A percentile compares a stretch with the other conserved stretches of the same genome.
phyloP scores from a whole-genome alignment of 1,139 yeast species.

The Candida buenavistaensis region DNA sequence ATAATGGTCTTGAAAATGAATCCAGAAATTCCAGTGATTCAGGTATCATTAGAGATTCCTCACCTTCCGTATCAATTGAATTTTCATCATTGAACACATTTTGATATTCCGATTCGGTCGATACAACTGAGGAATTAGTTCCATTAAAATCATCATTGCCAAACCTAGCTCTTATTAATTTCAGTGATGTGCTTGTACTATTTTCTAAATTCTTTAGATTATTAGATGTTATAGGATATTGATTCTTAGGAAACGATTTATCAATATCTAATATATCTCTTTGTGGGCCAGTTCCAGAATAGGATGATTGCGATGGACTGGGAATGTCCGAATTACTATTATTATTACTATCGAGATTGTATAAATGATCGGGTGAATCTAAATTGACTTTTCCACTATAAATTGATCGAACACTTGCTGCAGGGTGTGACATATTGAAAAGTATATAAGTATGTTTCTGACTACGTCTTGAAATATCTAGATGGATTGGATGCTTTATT shows the following conservation, averaged over 20 bases:
- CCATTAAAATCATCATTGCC: constrained; percentile 7
- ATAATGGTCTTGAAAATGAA: constrained; percentile 50
- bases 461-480: no score
- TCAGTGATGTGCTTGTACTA: background rate
- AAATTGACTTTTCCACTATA: constrained; percentile 37
- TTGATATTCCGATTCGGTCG: constrained; percentile 29
- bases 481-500: no score
- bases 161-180: background rate
- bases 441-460: no score
- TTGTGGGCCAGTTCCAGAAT: no score
- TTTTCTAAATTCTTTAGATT: constrained; percentile 17
- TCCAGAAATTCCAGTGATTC: constrained; percentile 15
- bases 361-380: constrained; percentile 26
- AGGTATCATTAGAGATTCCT: background rate
- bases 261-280: no score
- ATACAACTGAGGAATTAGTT: constrained; percentile 28
- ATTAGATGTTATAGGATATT: constrained; percentile 24
- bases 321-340: constrained; percentile 1
- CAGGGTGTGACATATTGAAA: constrained; percentile 50
- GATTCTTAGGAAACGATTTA: constrained; percentile 16
- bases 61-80: constrained; percentile 3
- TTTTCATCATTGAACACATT: constrained; percentile 9
- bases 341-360: constrained; percentile 13
- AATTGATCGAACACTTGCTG: constrained; percentile 43
- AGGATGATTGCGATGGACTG: no score